phyloP scores from a whole-genome alignment of 257 asterid genomes.

The Przewalskia tangutica region DNA sequence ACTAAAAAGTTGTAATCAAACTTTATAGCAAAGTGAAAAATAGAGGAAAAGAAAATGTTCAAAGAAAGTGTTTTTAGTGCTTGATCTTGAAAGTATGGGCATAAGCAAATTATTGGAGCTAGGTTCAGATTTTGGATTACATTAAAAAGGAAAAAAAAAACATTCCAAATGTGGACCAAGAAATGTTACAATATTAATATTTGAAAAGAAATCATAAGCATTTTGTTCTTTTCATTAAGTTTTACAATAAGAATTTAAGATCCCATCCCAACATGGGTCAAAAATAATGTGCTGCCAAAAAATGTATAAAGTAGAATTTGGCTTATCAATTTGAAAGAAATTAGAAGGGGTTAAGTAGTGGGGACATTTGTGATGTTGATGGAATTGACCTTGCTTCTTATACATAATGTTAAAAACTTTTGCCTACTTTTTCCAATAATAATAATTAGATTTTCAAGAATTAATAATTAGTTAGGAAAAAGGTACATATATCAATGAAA shows the following conservation, averaged over 20 bases:
- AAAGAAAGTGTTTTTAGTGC: background rate
- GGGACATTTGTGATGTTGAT: background rate
- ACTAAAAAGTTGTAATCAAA: background rate
- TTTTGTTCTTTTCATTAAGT: background rate
- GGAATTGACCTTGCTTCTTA: background rate
- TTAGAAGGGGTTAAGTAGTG: too few species aligned
- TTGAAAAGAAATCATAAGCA: background rate
- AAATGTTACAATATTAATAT: background rate
- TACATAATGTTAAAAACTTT: background rate
- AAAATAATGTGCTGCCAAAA: background rate
- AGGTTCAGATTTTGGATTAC: background rate
- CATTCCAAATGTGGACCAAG: background rate
- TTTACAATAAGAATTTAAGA: background rate
- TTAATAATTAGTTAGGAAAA: background rate
- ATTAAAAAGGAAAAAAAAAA: background rate
- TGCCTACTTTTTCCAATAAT: background rate
- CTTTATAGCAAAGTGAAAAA: background rate
- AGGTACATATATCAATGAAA: background rate
- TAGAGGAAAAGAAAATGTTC: background rate
- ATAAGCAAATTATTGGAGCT: background rate
- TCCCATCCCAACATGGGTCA: background rate
- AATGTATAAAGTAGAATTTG: background rate
- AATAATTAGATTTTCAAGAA: background rate
- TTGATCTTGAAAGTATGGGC: background rate
- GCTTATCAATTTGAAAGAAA: background rate